phyloP scores from a whole-genome alignment of 176 grass and related monocot species.

The Cenchrus fungigraminus region DNA sequence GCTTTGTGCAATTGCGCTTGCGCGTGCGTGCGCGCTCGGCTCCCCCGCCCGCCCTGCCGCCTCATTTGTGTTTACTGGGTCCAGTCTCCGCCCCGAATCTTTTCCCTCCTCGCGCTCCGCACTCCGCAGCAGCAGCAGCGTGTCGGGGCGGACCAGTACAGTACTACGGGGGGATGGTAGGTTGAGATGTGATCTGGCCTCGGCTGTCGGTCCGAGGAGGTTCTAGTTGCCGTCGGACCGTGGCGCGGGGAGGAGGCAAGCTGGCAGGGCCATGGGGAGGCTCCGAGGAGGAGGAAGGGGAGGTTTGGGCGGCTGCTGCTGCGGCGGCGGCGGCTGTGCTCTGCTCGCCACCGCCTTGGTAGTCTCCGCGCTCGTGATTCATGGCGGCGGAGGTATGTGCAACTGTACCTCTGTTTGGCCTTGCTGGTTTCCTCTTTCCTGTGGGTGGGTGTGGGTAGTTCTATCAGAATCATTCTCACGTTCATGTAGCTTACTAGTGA shows the following conservation, averaged over 20 bases:
- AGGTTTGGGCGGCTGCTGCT: background rate
- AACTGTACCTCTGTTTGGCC: background rate
- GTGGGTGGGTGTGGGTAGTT: background rate
- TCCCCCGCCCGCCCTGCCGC: background rate
- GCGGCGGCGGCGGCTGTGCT: background rate
- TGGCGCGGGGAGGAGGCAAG: background rate
- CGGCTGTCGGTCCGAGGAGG: background rate
- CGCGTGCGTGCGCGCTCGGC: constrained; percentile 8
- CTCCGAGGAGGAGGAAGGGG: background rate
- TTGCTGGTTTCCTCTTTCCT: constrained; percentile 7
- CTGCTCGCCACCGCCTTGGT: constrained; percentile 40
- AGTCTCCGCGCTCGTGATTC: constrained; percentile 37
- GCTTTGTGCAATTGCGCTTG: background rate
- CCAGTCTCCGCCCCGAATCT: constrained; percentile 35
- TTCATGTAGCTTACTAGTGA: background rate
- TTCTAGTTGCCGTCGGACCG: background rate
- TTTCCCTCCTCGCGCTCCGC: constrained; percentile 34
- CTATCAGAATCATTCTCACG: constrained; percentile 11
- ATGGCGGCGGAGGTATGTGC: constrained; percentile 31
- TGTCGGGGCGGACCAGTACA: background rate
- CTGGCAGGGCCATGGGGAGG: constrained; percentile 22
- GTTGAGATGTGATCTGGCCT: constrained; percentile 40
- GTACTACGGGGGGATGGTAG: background rate
- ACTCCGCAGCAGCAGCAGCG: constrained; percentile 7
- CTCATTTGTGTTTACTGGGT: constrained; percentile 29